Percentiles rank a stretch among this genome's conserved stretches.
Conservation (phyloP, 768 basidiomycete genomes). For the Amanita molliuscula region DNA sequence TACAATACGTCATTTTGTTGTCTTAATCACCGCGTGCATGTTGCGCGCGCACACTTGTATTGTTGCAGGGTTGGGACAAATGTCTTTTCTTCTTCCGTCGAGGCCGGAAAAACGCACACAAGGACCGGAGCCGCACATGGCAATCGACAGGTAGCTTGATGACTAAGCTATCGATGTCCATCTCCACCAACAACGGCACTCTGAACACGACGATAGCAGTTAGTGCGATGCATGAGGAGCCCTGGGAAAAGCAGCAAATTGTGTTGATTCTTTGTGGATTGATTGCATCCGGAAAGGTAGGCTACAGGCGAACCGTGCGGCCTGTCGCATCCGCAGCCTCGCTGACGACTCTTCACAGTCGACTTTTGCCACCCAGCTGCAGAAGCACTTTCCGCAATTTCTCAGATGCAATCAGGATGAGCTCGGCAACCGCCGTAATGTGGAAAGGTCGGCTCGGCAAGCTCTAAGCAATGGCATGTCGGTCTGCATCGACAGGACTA, state of each 20-base stretch:
- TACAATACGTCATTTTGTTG: too few relatives aligned
- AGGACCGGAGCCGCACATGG: not conserved
- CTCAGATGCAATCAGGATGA: slow-evolving; percentile 75
- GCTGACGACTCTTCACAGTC: slow-evolving; percentile 17
- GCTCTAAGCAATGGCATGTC: slow-evolving; percentile 49
- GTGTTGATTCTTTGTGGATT: slow-evolving; percentile 68
- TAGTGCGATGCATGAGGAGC: slow-evolving; percentile 1
- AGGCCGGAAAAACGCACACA: not conserved
- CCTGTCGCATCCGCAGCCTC: not conserved
- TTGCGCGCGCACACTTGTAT: too few relatives aligned
- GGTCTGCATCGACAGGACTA: slow-evolving; percentile 74
- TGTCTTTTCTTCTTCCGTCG: too few relatives aligned
- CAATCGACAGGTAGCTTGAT: not conserved
- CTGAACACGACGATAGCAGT: not conserved
- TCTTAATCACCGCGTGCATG: too few relatives aligned
- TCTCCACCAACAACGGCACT: not conserved
- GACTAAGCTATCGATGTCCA: not conserved
- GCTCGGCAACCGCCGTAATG: slow-evolving; percentile 54
- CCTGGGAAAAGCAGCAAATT: slow-evolving; percentile 26
- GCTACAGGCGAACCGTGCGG: not conserved
- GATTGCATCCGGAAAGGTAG: slow-evolving; percentile 66
- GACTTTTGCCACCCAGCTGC: slow-evolving; percentile 67
- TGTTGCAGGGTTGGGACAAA: too few relatives aligned
- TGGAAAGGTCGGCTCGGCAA: slow-evolving; percentile 47
- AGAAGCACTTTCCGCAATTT: slow-evolving; percentile 49